Evolutionary conservation across 1,284 basidiomycete genomes (phyloP).

Genomic region (Erythrobasidium hasegawianum): DNA sequence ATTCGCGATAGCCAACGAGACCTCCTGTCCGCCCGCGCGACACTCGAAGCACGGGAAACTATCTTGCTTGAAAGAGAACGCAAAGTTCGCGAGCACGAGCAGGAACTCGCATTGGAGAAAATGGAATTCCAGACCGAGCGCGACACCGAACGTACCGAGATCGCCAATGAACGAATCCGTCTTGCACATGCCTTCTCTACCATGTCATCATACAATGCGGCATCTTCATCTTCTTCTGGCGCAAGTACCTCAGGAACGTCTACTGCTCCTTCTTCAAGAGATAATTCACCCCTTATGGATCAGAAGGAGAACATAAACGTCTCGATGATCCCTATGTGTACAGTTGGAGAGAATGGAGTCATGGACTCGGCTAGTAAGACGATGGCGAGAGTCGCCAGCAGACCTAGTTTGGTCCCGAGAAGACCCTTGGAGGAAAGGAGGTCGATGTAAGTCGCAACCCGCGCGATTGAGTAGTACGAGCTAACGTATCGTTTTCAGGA

Average conservation of each 20-base stretch:
- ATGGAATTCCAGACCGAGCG: conserved; percentile 36
- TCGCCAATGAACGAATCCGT: conserved; percentile 37
- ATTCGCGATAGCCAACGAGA: conserved; percentile 13
- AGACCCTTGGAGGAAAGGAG: conserved; percentile 43
- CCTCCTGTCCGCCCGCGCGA: conserved; percentile 5
- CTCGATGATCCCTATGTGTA: conserved; percentile 26
- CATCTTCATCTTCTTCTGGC: conserved; percentile 26
- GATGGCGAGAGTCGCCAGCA: conserved; percentile 41
- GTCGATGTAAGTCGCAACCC: conserved; percentile 32
- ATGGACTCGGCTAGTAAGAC: conserved; percentile 32
- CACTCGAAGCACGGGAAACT: conserved; percentile 56
- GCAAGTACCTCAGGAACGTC: conserved; percentile 17
- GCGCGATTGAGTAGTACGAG: no score
- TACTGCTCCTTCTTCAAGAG: conserved; percentile 25
- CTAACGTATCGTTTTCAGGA: background rate
- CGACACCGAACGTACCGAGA: conserved; percentile 25
- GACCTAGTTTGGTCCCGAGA: conserved; percentile 45
- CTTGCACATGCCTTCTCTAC: conserved; percentile 7
- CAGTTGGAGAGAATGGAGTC: background rate
- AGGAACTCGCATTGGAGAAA: conserved; percentile 36
- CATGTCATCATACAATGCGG: conserved; percentile 4
- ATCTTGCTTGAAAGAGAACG: conserved; percentile 58
- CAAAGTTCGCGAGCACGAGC: conserved; percentile 51
- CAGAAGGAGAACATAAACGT: conserved; percentile 30
- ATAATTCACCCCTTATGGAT: conserved; percentile 31